These are phyloP conservation scores for Colletotrichum sp. DNA, from an alignment of 2,329 filamentous ascomycete species.

Conservation along the genomic window DNA sequence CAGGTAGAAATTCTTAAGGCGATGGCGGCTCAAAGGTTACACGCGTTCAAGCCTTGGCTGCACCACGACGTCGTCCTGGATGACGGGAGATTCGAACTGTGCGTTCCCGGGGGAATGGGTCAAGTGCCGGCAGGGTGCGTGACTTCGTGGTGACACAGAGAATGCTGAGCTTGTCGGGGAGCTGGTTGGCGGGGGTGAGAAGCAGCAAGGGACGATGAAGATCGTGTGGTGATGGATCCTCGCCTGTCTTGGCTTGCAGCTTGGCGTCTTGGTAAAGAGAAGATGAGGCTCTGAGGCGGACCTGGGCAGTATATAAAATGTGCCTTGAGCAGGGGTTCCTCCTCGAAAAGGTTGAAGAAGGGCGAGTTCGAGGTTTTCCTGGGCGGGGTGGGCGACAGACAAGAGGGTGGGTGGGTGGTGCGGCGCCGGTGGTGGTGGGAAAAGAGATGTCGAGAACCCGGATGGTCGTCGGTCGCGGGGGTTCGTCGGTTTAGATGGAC, in stretches of 20 bases:
- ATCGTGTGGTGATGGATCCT: neutral
- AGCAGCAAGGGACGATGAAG: neutral
- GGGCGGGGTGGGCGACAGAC: neutral
- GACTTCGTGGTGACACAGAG: neutral
- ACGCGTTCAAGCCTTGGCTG: neutral
- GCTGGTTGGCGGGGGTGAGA: neutral
- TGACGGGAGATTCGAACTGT: neutral
- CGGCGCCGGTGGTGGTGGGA: neutral
- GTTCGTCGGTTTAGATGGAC: neutral
- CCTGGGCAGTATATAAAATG: conserved; percentile 13
- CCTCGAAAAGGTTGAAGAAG: neutral
- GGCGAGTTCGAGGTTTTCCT: neutral
- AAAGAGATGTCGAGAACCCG: conserved; percentile 7
- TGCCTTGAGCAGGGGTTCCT: neutral
- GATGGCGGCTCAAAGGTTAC: neutral
- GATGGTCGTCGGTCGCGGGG: conserved; percentile 12
- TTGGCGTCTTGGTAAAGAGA: conserved; percentile 14
- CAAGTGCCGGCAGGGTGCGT: neutral
- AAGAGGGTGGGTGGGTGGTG: neutral
- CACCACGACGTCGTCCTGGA: neutral
- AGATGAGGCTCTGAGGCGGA: neutral
- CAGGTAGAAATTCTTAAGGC: neutral
- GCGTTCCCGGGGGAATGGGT: neutral
- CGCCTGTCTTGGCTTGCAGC: conserved; percentile 15
- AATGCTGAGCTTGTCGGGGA: neutral